Conservation (phyloP, 179 eudicot species). For the Silene noctiflora region DNA sequence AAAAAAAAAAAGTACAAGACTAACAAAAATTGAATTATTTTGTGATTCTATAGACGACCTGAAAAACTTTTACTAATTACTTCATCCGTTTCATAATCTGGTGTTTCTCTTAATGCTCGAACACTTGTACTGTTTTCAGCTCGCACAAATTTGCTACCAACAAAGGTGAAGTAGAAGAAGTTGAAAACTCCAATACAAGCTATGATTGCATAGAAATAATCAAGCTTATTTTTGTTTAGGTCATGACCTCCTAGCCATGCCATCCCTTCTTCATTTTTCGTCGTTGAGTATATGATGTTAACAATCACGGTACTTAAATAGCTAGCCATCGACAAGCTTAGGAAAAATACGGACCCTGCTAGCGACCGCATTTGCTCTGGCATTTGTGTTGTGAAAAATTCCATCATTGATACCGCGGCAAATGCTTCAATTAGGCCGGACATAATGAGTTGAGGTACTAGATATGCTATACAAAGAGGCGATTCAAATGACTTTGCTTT, state of each 20-base stretch:
- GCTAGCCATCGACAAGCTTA: slow-evolving; percentile 53
- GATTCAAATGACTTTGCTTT: slow-evolving; percentile 38
- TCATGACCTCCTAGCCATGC: slow-evolving; percentile 78
- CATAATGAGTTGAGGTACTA: slow-evolving; percentile 52
- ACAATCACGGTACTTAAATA: slow-evolving; percentile 48
- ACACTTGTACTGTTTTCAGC: slow-evolving; percentile 11
- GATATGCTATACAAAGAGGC: slow-evolving; percentile 30
- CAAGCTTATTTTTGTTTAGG: slow-evolving; percentile 54
- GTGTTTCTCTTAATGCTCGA: neutral
- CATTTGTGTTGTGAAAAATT: slow-evolving; percentile 53
- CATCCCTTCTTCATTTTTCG: slow-evolving; percentile 19
- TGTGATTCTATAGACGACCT: neutral
- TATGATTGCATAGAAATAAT: slow-evolving; percentile 49
- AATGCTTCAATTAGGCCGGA: slow-evolving; percentile 62
- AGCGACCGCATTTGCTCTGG: slow-evolving; percentile 68
- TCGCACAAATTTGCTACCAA: slow-evolving; percentile 41
- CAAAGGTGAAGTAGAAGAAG: slow-evolving; percentile 44
- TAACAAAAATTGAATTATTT: neutral
- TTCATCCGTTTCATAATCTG: neutral
- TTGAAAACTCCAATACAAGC: slow-evolving; percentile 44
- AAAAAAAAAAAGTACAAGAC: neutral
- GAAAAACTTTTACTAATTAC: slow-evolving; percentile 5
- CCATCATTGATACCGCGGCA: slow-evolving; percentile 60
- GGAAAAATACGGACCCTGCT: slow-evolving; percentile 55
- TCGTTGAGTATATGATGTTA: slow-evolving; percentile 39